Percentiles rank a stretch among this genome's conserved stretches.
phyloP scores from a whole-genome alignment of 176 grass and related monocot species.

The Cenchrus fungigraminus region DNA sequence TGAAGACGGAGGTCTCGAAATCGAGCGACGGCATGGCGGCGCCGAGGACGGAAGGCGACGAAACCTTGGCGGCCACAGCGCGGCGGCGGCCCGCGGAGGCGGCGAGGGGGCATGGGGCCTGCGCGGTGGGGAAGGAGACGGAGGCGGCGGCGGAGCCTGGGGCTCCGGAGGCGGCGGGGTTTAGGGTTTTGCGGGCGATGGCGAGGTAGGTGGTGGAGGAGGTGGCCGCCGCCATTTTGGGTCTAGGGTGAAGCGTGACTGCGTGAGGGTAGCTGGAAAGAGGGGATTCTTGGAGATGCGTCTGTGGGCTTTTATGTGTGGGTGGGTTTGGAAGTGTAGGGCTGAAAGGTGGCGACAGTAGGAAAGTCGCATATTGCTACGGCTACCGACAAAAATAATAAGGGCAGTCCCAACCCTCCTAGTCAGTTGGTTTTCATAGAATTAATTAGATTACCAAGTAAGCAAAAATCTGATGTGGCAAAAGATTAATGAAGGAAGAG shows the following conservation, averaged over 20 bases:
- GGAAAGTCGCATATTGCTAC: constrained; percentile 28
- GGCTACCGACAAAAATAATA: neutral
- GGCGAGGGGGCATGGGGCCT: constrained; percentile 22
- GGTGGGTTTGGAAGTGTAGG: neutral
- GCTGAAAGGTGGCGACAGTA: neutral
- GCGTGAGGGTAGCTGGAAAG: constrained; percentile 26
- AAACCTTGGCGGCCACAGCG: constrained; percentile 46
- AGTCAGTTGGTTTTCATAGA: too few species aligned
- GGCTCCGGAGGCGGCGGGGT: constrained; percentile 45
- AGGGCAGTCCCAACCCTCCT: too few species aligned
- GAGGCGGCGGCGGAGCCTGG: constrained; percentile 24
- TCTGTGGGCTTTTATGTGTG: constrained; percentile 21
- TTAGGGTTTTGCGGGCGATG: constrained; percentile 45
- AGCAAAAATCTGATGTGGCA: too few species aligned
- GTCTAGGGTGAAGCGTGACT: constrained; percentile 11
- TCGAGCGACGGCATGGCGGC: constrained; percentile 58
- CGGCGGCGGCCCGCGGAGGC: constrained; percentile 27
- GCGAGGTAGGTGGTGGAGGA: constrained; percentile 39
- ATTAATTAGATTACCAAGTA: too few species aligned
- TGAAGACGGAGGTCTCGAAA: constrained; percentile 76
- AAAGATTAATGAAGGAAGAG: too few species aligned
- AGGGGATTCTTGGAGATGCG: neutral
- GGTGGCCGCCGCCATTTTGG: constrained; percentile 63
- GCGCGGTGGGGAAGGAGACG: constrained; percentile 41
- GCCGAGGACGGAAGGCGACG: constrained; percentile 46